Conservation (phyloP, 2,329 filamentous ascomycete species). For the Cucurbitaria berberidis region DNA sequence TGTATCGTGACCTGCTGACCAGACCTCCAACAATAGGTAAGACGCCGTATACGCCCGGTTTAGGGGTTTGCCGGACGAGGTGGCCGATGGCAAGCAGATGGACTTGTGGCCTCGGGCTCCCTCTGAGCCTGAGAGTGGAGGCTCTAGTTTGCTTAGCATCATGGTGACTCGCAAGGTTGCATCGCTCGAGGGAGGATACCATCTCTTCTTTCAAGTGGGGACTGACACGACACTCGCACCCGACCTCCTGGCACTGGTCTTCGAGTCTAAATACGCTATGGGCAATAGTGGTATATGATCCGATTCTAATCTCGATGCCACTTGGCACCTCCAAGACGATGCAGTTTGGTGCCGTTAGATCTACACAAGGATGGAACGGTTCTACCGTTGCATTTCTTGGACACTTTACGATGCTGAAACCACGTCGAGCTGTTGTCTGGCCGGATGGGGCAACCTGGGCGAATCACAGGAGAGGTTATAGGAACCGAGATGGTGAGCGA, state of each 20-base stretch:
- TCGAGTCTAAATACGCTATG: not conserved
- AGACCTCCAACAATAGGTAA: constrained; percentile 5
- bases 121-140: not conserved
- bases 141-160: not conserved
- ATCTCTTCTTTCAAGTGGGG: not conserved
- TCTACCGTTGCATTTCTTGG: constrained; percentile 7
- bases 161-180: not conserved
- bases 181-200: not conserved
- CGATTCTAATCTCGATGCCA: constrained; percentile 10
- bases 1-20: constrained; percentile 4
- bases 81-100: not conserved
- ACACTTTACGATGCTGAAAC: constrained; percentile 18
- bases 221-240: not conserved
- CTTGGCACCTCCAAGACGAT: constrained; percentile 10
- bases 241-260: not conserved
- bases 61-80: not conserved
- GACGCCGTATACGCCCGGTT: not conserved
- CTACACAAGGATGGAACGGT: constrained; percentile 16
- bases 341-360: constrained; percentile 14
- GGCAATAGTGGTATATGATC: not conserved
- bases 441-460: constrained; percentile 12
- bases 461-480: constrained; percentile 7
- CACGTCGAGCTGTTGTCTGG: constrained; percentile 8
- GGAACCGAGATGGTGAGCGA: not conserved
- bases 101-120: not conserved